Base-by-base conservation (phyloP, 208 protist genomes). In the Crithidia brevicula region DNA sequence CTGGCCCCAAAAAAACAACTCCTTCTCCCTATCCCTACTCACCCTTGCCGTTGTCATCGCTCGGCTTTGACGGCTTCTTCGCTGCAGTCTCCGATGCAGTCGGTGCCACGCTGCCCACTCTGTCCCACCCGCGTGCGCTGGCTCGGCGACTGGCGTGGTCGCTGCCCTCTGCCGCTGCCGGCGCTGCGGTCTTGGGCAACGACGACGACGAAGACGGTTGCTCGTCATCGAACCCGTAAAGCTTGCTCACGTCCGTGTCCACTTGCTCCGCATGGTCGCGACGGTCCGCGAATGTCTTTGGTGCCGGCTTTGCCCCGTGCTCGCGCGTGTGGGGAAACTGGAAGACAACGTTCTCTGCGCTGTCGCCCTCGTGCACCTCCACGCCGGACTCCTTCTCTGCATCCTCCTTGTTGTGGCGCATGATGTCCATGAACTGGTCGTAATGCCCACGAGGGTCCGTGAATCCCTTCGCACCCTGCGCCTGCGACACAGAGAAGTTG, bases 401-500 rank as follows among this genome's bases (percentile, higher is more conserved):
- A 18, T 80, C 74, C 50, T 70, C 71, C 59, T 87, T 90, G 62
- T 91, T 88, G 56, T 78, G 52, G 50, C 87, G 78, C 74, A 93
- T 76, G 20, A 88, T 75, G 45, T 75, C 64, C 40, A 91, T 78
- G 42, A 94, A 85, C 52, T 91, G 53, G 31, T 94, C 85, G 70
- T 84, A 91, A 67, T 91, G 83, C n/a, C 83, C 85, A 33, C 85
- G 83, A 22, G 88, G 88, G 67, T 94, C 88, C 4, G 86, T 86
- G 71, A 94, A 94, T 45, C 88, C 88, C 56, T 94, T 94, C 28
- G 88, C 85, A 18, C 88, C 88, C 52, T 91, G 85, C 23, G 85
- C 78, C 50, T 72, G 80, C 13, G 82, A 63, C 7, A 94, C n/a
- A 22, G 66, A 67, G 60, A 87, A 90, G 68, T 92, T 94, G 59